These are phyloP conservation scores for Candida pseudoglaebosa DNA, from an alignment of 805 yeast species.

Conservation along the genomic window DNA sequence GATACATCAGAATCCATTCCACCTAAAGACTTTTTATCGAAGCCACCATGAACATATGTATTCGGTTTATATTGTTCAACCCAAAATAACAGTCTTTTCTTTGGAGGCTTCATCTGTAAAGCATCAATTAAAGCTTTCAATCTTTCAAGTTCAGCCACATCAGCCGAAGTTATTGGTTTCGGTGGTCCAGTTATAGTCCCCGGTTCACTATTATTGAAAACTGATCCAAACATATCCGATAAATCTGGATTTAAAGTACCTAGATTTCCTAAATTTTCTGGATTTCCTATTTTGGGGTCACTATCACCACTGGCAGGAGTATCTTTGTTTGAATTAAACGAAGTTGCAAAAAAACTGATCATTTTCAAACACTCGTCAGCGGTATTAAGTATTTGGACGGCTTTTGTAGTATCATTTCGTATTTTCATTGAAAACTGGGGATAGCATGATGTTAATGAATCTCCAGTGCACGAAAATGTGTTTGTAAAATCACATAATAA, in stretches of 20 bases:
- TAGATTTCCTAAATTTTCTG: too few relatives aligned
- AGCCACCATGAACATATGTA: constrained; percentile 1
- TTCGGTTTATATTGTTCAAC: background rate
- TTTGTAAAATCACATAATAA: constrained; percentile 16
- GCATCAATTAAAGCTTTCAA: constrained; percentile 1
- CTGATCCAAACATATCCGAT: background rate
- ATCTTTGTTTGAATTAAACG: constrained; percentile 27
- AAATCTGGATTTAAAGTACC: background rate
- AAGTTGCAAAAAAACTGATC: constrained; percentile 43
- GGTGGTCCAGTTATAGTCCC: background rate
- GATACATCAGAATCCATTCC: background rate
- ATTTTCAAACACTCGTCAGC: constrained; percentile 41
- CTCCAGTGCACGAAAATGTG: constrained; percentile 28
- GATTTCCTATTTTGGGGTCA: background rate
- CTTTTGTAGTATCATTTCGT: constrained; percentile 31
- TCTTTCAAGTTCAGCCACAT: constrained; percentile 1
- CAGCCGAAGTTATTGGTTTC: background rate
- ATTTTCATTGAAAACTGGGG: constrained; percentile 44
- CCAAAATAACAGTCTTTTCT: background rate
- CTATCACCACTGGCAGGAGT: constrained; percentile 10
- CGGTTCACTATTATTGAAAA: background rate
- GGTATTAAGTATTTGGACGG: constrained; percentile 27
- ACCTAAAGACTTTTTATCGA: background rate
- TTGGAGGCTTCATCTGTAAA: background rate
- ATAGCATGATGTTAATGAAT: constrained; percentile 24